Conservation (phyloP, 2,329 filamentous ascomycete genomes). For the Chalara sp. region DNA sequence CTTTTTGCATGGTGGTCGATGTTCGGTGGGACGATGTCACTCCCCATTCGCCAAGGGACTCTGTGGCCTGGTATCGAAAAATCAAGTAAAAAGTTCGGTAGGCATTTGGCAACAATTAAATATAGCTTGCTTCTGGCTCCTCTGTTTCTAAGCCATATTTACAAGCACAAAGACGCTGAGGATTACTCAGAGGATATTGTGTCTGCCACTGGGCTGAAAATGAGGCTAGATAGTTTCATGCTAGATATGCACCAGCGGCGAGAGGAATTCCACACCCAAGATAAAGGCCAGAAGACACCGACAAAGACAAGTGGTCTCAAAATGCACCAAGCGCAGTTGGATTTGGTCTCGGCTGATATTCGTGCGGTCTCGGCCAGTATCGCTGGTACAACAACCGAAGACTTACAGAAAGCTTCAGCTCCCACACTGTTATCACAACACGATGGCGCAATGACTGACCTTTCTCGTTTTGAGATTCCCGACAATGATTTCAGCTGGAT, state of each 20-base stretch:
- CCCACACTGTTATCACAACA: slow-evolving; percentile 45
- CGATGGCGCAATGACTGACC: slow-evolving; percentile 54
- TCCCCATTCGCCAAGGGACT: slow-evolving; percentile 86
- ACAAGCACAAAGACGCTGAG: slow-evolving; percentile 95
- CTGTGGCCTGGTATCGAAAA: slow-evolving; percentile 92
- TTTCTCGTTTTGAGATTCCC: slow-evolving; percentile 89
- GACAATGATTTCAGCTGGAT: slow-evolving; percentile 96
- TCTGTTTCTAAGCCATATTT: slow-evolving; percentile 91
- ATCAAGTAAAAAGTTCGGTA: slow-evolving; percentile 96
- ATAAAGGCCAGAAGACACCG: slow-evolving; percentile 68
- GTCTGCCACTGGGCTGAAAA: slow-evolving; percentile 92
- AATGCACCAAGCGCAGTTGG: slow-evolving; percentile 89
- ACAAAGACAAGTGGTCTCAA: slow-evolving; percentile 87
- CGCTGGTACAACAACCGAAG: slow-evolving; percentile 69
- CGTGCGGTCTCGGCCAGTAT: slow-evolving; percentile 90
- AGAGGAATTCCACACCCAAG: slow-evolving; percentile 81
- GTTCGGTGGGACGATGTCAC: slow-evolving; percentile 89
- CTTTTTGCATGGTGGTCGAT: slow-evolving; percentile 98
- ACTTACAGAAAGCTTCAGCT: slow-evolving; percentile 55
- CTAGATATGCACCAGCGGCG: slow-evolving; percentile 90
- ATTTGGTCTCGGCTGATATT: slow-evolving; percentile 86
- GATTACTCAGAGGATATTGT: slow-evolving; percentile 73
- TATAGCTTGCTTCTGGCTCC: slow-evolving; percentile 91
- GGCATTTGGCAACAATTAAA: slow-evolving; percentile 97
- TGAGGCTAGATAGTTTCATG: slow-evolving; percentile 94